phyloP scores from a whole-genome alignment of 352 stramenopile species.

The Phytophthora litchii region DNA sequence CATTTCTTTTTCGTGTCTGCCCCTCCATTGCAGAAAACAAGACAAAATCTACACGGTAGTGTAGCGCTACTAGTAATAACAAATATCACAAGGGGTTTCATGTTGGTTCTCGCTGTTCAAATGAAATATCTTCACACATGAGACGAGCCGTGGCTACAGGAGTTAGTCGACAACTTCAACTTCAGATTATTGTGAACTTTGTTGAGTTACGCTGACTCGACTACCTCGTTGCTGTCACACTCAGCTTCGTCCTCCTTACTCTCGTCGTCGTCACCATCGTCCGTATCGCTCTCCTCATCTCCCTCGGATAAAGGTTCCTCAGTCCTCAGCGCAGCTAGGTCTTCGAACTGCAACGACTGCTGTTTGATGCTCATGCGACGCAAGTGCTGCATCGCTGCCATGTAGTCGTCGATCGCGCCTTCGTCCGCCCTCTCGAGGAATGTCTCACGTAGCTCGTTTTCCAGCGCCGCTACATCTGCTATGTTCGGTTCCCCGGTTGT shows the following conservation, averaged over 20 bases:
- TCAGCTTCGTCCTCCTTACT: conserved; percentile 21
- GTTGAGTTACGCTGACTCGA: not conserved
- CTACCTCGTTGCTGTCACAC: conserved; percentile 15
- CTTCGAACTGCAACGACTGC: conserved; percentile 27
- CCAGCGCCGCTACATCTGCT: conserved; percentile 51
- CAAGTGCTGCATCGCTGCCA: conserved; percentile 65
- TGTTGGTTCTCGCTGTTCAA: too few species aligned
- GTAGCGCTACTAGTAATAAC: conserved; percentile 21
- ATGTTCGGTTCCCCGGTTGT: conserved; percentile 8
- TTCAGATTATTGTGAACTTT: conserved; percentile 17
- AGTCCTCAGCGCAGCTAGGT: conserved; percentile 5
- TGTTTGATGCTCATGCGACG: conserved; percentile 50
- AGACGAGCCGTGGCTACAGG: conserved; percentile 12
- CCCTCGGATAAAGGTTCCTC: conserved; percentile 19
- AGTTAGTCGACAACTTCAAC: conserved; percentile 16
- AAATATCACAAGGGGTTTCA: conserved; percentile 21
- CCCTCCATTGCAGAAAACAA: conserved; percentile 34
- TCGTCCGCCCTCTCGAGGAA: conserved; percentile 72
- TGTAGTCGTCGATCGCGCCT: conserved; percentile 70
- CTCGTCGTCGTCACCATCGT: conserved; percentile 35
- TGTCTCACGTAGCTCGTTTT: conserved; percentile 66
- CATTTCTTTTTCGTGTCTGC: conserved; percentile 14
- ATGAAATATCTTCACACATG: too few species aligned
- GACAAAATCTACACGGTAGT: conserved; percentile 31
- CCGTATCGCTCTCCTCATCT: conserved; percentile 37